phyloP scores from a whole-genome alignment of 1,284 basidiomycete species.

The Coniophora puteana region DNA sequence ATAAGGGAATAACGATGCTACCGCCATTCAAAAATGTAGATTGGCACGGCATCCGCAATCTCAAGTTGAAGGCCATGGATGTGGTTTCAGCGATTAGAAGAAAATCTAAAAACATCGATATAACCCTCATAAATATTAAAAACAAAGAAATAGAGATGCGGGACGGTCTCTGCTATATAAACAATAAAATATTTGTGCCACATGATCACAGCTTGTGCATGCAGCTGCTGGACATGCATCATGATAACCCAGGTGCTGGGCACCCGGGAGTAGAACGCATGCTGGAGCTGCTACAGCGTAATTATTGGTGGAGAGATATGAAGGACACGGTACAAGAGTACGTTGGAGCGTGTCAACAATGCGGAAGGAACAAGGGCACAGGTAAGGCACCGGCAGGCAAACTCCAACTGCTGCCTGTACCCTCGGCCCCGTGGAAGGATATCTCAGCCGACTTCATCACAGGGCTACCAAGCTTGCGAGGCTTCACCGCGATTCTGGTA shows the following conservation, averaged over 20 bases:
- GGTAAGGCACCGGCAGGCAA: neutral
- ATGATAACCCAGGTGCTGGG: neutral
- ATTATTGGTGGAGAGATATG: neutral
- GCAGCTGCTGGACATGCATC: too few species aligned
- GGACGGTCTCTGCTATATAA: too few species aligned
- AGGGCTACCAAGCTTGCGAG: constrained; percentile 31
- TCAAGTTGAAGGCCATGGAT: too few species aligned
- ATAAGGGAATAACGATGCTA: constrained; percentile 27
- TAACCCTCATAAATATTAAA: too few species aligned
- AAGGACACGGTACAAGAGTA: neutral
- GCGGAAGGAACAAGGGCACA: neutral
- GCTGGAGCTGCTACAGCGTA: neutral
- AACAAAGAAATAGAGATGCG: too few species aligned
- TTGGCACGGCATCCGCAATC: too few species aligned
- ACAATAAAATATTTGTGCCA: too few species aligned
- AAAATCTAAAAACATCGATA: too few species aligned
- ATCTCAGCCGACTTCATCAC: constrained; percentile 43
- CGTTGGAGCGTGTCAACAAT: neutral
- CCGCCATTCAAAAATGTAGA: too few species aligned
- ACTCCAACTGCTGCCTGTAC: constrained; percentile 29
- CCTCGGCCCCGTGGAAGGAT: constrained; percentile 32
- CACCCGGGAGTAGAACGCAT: neutral
- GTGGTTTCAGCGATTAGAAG: too few species aligned
- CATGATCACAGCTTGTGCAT: too few species aligned
- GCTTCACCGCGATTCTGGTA: constrained; percentile 36